phyloP scores from a whole-genome alignment of 1,139 yeast species.

The Diutina sp. region DNA sequence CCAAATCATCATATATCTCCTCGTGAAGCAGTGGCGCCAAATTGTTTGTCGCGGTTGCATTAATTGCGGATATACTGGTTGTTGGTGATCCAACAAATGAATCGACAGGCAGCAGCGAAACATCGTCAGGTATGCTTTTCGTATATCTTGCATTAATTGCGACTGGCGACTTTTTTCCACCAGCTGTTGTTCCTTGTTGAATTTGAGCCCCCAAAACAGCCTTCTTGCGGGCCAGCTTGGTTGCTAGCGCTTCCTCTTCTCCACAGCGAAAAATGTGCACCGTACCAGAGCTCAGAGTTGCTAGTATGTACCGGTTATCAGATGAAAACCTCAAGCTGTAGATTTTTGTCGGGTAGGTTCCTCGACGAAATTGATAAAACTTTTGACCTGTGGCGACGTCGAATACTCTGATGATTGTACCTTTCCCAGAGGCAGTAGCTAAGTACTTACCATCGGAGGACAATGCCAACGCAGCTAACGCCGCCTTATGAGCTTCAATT shows the following conservation, averaged over 20 bases:
- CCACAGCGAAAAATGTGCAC: conserved; percentile 80
- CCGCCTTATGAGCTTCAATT: conserved; percentile 86
- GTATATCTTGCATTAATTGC: neutral
- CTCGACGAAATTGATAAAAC: conserved; percentile 82
- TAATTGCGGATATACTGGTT: neutral
- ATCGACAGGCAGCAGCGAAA: neutral
- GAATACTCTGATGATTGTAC: conserved; percentile 84
- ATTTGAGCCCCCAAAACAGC: conserved; percentile 7
- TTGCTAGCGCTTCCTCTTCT: conserved; percentile 40
- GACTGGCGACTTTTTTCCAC: conserved; percentile 3
- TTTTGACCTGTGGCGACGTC: conserved; percentile 75
- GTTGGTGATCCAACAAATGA: neutral
- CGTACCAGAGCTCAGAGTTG: conserved; percentile 84
- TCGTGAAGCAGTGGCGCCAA: conserved; percentile 3
- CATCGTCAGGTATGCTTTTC: neutral
- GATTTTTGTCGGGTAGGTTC: conserved; percentile 87
- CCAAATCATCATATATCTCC: conserved; percentile 18
- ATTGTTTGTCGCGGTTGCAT: conserved; percentile 5
- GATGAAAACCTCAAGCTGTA: conserved; percentile 71
- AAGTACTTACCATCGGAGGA: conserved; percentile 72
- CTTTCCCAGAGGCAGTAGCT: conserved; percentile 93
- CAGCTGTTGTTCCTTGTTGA: conserved; percentile 8
- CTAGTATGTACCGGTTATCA: conserved; percentile 64
- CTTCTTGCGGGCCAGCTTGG: conserved; percentile 16
- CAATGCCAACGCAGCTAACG: conserved; percentile 65